Evolutionary conservation across 2,329 filamentous ascomycete species (phyloP), one percentile per base, ranked within the genome.

Genomic region (Falciphora oryzae): DNA sequence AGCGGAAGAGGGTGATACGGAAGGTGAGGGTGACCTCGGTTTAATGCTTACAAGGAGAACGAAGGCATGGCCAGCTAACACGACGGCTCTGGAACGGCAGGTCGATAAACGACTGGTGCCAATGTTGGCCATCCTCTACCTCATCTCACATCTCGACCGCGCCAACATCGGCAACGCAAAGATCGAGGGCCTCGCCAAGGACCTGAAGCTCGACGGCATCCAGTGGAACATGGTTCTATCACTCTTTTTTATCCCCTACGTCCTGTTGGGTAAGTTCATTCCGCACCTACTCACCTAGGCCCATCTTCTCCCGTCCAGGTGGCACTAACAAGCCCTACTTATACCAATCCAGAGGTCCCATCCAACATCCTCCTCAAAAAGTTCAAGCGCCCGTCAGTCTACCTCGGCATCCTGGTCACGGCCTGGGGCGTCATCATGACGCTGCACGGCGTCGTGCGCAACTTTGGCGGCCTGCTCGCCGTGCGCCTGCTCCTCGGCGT

Each of bases 311-410:
- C 32, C 32, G 4, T 4, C 32, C 8, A 32, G 8, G 11, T 10
- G 8, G 11, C 11, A 13, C 18, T 57, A 57, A 57, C 53, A 22
- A 57, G 79, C 4, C 11, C 89, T n/a, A 27, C 44, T 65, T n/a
- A 22, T 13, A n/a, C 25, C 68, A 91, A 29, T 29, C 29, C 29
- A 29, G 29, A 94, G 72, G 85, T 89, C 0, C 79, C 91, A n/a
- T 91, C 88, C 64, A 94, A 95, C 70, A 75, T 93, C 13, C 76
- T 94, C 7, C 83, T 95, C 64, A 95, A 94, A 74, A 84, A 82
- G 22, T 78, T 93, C 53, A 57, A 57, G 53, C 53, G 53, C 7
- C 62, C 32, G 3, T 50, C 57, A 14, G 44, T 31, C 22, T 59
- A 63, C 57, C 59, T 64, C 16, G 57, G 62, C 57, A 59, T 64